Base-by-base conservation (phyloP, 192 early-diverging fungal species). In the Lunasporangiospora selenospora region DNA sequence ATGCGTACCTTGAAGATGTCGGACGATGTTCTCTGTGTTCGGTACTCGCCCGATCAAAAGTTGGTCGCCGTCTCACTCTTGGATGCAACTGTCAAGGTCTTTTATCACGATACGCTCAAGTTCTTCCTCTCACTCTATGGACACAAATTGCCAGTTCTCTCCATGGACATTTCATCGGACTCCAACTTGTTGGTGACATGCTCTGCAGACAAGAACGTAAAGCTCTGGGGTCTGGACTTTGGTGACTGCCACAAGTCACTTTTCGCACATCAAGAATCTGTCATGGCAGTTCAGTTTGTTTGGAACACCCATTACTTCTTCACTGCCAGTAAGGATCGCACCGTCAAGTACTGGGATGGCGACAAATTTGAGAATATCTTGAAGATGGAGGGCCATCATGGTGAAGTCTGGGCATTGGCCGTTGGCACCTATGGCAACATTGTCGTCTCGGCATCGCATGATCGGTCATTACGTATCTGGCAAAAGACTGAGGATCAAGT, bases 211-310 rank as follows among this genome's bases (percentile, higher is more conserved):
- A 98, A 98, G 84, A 95, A 93, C 50, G 87, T 99, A 44, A 99
- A 99, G 79, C 81, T 99, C 32, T 99, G 97, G 97, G 97, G 97
- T 30, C 77, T 98, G 58, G 97, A 99, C 81, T 99, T 99, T 82
- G 97, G 97, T 46, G 97, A 99, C 84, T 99, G 97, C 70, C 97
- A 97, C 75, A 88, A 89, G 67, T 95, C 93, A 40, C 62, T 99
- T 43, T 85, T 94, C 59, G 96, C 94, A 16, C 97, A 99, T 83
- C 88, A 94, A 65, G 96, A 98, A 67, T 85, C 87, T 43, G 90
- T 99, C 40, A 98, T 95, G 80, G 77, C 80, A 12, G 86, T 92
- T 30, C 87, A 89, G 52, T 99, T 94, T 80, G 94, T 97, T 4
- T 92, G 88, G 81, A 92, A 93, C 26, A 98, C 96, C 7, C 95